Conservation (phyloP, 2,329 filamentous ascomycete genomes). For the Sporothrix luriei region DNA sequence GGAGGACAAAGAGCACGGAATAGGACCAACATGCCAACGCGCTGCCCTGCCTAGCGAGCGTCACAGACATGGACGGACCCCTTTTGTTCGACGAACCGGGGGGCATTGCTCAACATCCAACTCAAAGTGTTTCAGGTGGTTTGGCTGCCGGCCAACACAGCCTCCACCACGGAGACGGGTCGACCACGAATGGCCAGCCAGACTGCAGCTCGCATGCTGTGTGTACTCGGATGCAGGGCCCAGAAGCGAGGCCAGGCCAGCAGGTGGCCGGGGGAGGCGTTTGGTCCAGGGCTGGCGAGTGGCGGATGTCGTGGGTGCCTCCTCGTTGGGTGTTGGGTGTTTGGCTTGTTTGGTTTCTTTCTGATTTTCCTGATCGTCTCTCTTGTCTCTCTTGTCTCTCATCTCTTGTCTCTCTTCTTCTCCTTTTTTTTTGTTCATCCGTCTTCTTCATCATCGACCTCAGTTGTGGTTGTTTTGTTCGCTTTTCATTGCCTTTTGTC, state of each 20-base stretch:
- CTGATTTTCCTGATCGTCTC: constrained; percentile 9
- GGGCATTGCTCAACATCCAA: constrained; percentile 32
- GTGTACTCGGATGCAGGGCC: not conserved
- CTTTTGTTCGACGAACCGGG: constrained; percentile 10
- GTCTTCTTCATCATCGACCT: constrained; percentile 12
- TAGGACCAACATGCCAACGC: not conserved
- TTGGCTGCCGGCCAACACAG: constrained; percentile 29
- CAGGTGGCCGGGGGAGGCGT: constrained; percentile 23
- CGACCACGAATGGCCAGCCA: constrained; percentile 17
- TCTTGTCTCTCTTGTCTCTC: constrained; percentile 17
- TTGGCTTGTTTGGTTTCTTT: constrained; percentile 12
- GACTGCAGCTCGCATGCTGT: constrained; percentile 1
- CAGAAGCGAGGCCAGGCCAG: constrained; percentile 8
- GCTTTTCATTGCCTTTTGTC: constrained; percentile 29
- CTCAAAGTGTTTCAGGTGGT: constrained; percentile 33
- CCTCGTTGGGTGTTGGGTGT: constrained; percentile 3
- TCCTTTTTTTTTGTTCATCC: constrained; percentile 36
- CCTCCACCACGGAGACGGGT: constrained; percentile 25
- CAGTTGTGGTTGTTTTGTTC: constrained; percentile 25
- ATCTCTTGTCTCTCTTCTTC: constrained; percentile 34
- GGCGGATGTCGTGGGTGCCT: not conserved
- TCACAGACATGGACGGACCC: constrained; percentile 13
- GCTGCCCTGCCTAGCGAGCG: not conserved
- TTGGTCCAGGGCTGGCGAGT: not conserved
- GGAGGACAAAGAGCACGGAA: not conserved